These are phyloP conservation scores for Alternaria brassicae DNA, from an alignment of 2,329 filamentous ascomycete genomes.

Conservation along the genomic window DNA sequence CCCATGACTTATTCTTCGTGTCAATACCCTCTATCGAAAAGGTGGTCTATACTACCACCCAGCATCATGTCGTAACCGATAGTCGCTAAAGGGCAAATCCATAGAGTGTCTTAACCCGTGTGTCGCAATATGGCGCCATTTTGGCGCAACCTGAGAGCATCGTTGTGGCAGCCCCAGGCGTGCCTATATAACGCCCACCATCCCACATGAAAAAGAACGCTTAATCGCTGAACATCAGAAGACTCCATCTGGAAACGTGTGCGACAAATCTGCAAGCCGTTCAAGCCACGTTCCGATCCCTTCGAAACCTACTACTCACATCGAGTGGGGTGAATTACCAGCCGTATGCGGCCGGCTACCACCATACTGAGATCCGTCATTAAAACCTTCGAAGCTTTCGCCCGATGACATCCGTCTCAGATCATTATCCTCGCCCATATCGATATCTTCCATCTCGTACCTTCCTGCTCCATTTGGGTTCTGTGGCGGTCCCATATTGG, in stretches of 20 bases:
- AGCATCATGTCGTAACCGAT: constrained; percentile 2
- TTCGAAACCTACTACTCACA: constrained; percentile 8
- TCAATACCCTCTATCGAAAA: not conserved
- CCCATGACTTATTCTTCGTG: not conserved
- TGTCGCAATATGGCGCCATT: constrained; percentile 31
- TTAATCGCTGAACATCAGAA: constrained; percentile 11
- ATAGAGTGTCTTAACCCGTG: constrained; percentile 1
- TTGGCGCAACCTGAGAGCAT: constrained; percentile 14
- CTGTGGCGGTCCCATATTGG: constrained; percentile 31
- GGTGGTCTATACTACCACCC: constrained; percentile 9
- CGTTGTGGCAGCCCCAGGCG: not conserved
- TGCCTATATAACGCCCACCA: constrained; percentile 12
- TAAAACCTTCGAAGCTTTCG: constrained; percentile 44
- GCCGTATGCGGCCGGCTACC: constrained; percentile 32
- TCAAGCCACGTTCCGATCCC: not conserved
- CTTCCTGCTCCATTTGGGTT: constrained; percentile 13
- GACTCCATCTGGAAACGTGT: not conserved
- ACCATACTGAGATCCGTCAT: constrained; percentile 35
- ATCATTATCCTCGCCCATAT: constrained; percentile 37
- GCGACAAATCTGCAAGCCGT: not conserved
- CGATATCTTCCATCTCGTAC: constrained; percentile 33
- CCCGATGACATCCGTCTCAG: constrained; percentile 30
- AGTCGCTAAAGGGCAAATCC: constrained; percentile 4
- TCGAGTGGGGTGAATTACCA: constrained; percentile 30
- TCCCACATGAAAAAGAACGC: constrained; percentile 14